A percentile compares a stretch with the other conserved stretches of the same genome.
Conservation (phyloP, 495 filamentous ascomycete genomes). For the Mycothermus thermophilus region DNA sequence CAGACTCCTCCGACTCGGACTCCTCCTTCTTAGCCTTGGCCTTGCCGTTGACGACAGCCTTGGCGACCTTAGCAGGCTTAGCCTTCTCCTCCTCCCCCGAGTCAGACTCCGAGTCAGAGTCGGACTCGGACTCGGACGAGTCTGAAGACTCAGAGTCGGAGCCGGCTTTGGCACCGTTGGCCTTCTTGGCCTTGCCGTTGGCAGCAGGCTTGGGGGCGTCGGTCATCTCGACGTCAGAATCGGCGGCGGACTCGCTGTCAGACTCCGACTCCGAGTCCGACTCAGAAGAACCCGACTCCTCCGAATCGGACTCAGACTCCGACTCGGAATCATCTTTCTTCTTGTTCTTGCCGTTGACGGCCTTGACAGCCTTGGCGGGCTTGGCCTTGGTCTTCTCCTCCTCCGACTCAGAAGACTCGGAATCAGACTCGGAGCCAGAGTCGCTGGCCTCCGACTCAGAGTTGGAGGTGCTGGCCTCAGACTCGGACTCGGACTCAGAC, state of each 20-base stretch:
- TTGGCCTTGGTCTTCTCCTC: slow-evolving; percentile 29
- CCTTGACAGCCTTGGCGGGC: slow-evolving; percentile 9
- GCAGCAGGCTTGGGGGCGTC: slow-evolving; percentile 28
- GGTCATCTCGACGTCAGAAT: slow-evolving; percentile 37
- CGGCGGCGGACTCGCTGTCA: slow-evolving; percentile 16
- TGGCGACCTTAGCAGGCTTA: slow-evolving; percentile 26
- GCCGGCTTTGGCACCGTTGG: slow-evolving; percentile 17
- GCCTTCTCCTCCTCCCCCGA: slow-evolving; percentile 31
- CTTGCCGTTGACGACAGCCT: slow-evolving; percentile 20
- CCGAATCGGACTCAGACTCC: slow-evolving; percentile 3
- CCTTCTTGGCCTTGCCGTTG: slow-evolving; percentile 22
- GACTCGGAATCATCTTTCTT: slow-evolving; percentile 6
- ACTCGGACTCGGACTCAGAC: slow-evolving; percentile 6
- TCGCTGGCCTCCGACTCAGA: slow-evolving; percentile 5
- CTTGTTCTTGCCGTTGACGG: slow-evolving; percentile 22
- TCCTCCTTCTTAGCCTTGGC: slow-evolving; percentile 22
- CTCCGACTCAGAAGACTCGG: slow-evolving; percentile 29
- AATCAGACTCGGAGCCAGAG: slow-evolving; percentile 8
- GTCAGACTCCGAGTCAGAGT: slow-evolving; percentile 24
- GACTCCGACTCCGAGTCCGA: slow-evolving; percentile 24
- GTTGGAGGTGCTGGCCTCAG: too few species aligned
- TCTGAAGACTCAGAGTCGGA: slow-evolving; percentile 12
- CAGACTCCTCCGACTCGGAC: slow-evolving; percentile 32
- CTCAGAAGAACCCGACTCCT: slow-evolving; percentile 12
- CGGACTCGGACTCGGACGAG: slow-evolving; percentile 7